Percentiles rank a stretch among this genome's conserved stretches.
Conservation (phyloP, 2,329 filamentous ascomycete genomes). For the Aspergillus tanneri region DNA sequence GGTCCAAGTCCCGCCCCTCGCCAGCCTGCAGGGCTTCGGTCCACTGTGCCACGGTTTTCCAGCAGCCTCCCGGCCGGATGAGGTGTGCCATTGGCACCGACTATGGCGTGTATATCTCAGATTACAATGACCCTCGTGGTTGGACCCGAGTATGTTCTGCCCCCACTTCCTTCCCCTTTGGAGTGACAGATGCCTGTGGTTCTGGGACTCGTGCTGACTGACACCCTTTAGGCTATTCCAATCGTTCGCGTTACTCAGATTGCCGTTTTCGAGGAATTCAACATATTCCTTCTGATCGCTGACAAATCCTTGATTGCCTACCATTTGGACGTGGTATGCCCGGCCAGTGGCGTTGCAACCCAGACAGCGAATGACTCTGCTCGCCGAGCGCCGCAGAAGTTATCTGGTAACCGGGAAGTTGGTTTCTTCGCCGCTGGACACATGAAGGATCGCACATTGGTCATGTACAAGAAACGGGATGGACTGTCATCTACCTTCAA, state of each 20-base stretch:
- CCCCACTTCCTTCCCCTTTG: no score
- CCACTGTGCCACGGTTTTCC: conserved; percentile 91
- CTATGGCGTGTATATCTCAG: conserved; percentile 86
- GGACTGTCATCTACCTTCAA: conserved; percentile 90
- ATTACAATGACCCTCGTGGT: conserved; percentile 82
- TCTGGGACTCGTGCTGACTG: conserved; percentile 9
- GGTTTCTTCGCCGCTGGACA: conserved; percentile 93
- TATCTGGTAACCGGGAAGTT: conserved; percentile 84
- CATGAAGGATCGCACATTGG: conserved; percentile 93
- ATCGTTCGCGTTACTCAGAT: conserved; percentile 82
- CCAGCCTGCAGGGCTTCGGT: conserved; percentile 83
- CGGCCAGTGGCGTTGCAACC: conserved; percentile 46
- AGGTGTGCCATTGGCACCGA: conserved; percentile 96
- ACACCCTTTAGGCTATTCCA: conserved; percentile 64
- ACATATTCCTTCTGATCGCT: conserved; percentile 83
- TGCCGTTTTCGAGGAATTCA: conserved; percentile 92
- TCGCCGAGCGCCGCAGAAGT: conserved; percentile 83
- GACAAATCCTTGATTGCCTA: conserved; percentile 92
- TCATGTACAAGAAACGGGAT: conserved; percentile 97
- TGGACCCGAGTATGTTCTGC: conserved; percentile 82
- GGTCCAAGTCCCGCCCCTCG: conserved; percentile 62
- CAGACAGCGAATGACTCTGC: conserved; percentile 67
- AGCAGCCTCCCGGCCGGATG: conserved; percentile 72
- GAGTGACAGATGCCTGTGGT: neutral
- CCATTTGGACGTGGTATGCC: conserved; percentile 79